A percentile compares a stretch with the other conserved stretches of the same genome.
phyloP scores from a whole-genome alignment of 108 stramenopile genomes.

The Cyclotella cryptica region DNA sequence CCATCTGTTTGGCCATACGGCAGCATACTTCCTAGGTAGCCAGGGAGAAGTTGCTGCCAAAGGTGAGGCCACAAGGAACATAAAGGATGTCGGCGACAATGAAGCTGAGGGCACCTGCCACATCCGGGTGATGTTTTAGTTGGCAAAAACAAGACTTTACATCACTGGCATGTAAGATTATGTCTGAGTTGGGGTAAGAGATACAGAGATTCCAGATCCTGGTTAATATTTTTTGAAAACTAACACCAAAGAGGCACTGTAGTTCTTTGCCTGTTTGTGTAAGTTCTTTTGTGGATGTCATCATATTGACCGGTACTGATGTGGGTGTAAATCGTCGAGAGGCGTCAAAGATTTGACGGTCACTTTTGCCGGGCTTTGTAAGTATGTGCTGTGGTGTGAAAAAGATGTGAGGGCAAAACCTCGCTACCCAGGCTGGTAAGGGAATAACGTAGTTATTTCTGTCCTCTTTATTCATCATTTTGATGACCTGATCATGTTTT shows the following conservation, averaged over 20 bases:
- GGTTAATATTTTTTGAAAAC: neutral
- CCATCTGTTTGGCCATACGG: constrained; percentile 8
- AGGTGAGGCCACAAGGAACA: neutral
- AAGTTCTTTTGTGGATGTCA: constrained; percentile 11
- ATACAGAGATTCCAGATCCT: constrained; percentile 12
- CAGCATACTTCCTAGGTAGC: neutral
- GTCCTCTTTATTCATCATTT: too few relatives aligned
- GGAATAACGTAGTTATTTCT: neutral
- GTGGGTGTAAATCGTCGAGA: neutral
- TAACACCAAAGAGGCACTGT: neutral
- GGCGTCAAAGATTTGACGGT: neutral
- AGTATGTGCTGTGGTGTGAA: too few relatives aligned
- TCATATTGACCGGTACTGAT: constrained; percentile 11
- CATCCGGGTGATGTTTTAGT: constrained; percentile 16
- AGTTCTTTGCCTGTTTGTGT: neutral
- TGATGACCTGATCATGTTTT: neutral
- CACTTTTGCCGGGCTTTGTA: too few relatives aligned
- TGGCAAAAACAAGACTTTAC: constrained; percentile 19
- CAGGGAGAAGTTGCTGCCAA: constrained; percentile 14
- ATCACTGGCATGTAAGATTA: constrained; percentile 4
- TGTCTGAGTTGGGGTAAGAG: neutral
- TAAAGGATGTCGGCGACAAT: neutral
- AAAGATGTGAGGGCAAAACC: too few relatives aligned
- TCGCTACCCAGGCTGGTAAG: too few relatives aligned
- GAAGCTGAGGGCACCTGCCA: constrained; percentile 1